phyloP scores from a whole-genome alignment of 805 yeast species.

The Wickerhamiella occidentalis region DNA sequence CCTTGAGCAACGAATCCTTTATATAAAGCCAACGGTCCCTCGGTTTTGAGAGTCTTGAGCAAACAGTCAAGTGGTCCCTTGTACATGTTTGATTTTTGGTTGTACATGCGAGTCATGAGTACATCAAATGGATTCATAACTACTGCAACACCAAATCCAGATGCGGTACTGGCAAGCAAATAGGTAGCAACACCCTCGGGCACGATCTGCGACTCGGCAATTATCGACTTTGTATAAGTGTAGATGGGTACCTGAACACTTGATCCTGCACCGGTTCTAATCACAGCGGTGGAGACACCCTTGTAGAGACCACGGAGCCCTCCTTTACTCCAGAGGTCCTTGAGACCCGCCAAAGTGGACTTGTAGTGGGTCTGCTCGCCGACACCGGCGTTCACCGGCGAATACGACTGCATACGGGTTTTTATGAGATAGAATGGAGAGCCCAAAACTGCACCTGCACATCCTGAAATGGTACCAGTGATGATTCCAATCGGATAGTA shows the following conservation, averaged over 20 bases:
- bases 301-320: constrained; percentile 73
- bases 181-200: constrained; percentile 59
- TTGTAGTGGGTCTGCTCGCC: constrained; percentile 90
- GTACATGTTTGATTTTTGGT: constrained; percentile 82
- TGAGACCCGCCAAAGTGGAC: constrained; percentile 55
- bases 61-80: constrained; percentile 83
- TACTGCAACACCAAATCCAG: constrained; percentile 86
- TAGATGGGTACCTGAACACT: constrained; percentile 90
- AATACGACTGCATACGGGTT: constrained; percentile 93
- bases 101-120: constrained; percentile 83
- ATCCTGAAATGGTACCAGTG: constrained; percentile 76
- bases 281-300: constrained; percentile 89
- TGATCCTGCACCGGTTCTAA: constrained; percentile 93
- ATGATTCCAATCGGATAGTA: constrained; percentile 56
- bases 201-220: constrained; percentile 38
- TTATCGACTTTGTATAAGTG: constrained; percentile 55
- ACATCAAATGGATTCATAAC: constrained; percentile 99
- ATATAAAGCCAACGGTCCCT: constrained; percentile 80
- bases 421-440: constrained; percentile 88
- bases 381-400: constrained; percentile 43
- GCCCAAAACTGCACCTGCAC: constrained; percentile 78
- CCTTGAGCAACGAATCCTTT: constrained; percentile 94
- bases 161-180: constrained; percentile 55
- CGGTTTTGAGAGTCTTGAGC: constrained; percentile 63
- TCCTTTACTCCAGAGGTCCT: constrained; percentile 47